Percentiles rank a stretch among this genome's conserved stretches.
Evolutionary conservation across 106 monocot genomes (phyloP).

Genomic region (Posidonia australis): DNA sequence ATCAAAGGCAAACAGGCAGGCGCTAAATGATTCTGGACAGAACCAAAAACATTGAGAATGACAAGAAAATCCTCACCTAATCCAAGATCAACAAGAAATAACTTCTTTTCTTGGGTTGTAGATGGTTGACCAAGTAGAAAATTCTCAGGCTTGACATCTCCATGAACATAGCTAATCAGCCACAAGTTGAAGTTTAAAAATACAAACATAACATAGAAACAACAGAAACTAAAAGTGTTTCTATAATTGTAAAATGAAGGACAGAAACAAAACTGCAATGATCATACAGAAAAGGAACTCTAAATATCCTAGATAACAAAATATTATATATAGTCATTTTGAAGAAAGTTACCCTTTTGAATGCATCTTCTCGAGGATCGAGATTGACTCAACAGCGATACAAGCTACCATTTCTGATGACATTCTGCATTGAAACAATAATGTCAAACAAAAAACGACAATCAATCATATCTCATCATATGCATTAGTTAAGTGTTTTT

Average conservation of each 20-base stretch:
- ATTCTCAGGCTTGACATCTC: constrained; percentile 97
- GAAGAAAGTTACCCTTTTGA: constrained; percentile 15
- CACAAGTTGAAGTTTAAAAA: background rate
- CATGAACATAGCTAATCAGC: constrained; percentile 75
- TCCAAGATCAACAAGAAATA: constrained; percentile 96
- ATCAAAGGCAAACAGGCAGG: background rate
- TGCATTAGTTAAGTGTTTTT: too few relatives aligned
- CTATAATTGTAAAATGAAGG: background rate
- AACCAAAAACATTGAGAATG: too few relatives aligned
- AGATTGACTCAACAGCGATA: constrained; percentile 28
- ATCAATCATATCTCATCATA: too few relatives aligned
- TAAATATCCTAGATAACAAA: background rate
- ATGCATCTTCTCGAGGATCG: constrained; percentile 29
- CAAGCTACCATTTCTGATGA: constrained; percentile 25
- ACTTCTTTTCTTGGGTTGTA: constrained; percentile 77
- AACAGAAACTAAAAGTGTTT: background rate
- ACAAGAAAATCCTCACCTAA: constrained; percentile 39
- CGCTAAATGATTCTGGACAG: background rate
- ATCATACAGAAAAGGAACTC: too few relatives aligned
- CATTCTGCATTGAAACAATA: constrained; percentile 16
- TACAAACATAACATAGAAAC: background rate
- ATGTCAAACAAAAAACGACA: background rate
- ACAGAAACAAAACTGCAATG: background rate
- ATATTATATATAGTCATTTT: background rate
- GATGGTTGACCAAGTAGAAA: constrained; percentile 85